A percentile compares a stretch with the other conserved stretches of the same genome.
Conservation (phyloP, 2,329 filamentous ascomycete species). For the Sphaerostilbella broomeana region DNA sequence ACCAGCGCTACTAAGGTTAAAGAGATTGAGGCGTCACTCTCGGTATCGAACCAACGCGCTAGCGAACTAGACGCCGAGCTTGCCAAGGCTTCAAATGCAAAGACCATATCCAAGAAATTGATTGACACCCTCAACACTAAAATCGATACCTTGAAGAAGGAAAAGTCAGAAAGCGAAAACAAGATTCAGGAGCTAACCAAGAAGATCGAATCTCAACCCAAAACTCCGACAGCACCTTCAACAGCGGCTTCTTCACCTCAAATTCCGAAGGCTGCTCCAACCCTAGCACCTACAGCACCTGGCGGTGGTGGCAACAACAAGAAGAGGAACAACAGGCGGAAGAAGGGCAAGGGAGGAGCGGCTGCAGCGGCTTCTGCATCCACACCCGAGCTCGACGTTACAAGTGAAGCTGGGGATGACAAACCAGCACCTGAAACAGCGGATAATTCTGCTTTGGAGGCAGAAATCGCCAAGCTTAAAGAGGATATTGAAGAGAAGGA, state of each 20-base stretch:
- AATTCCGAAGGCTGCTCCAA: slow-evolving; percentile 19
- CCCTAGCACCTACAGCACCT: slow-evolving; percentile 12
- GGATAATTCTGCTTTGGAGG: slow-evolving; percentile 36
- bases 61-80: slow-evolving; percentile 37
- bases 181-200: slow-evolving; percentile 37
- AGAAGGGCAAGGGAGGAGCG: slow-evolving; percentile 66
- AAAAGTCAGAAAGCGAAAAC: slow-evolving; percentile 25
- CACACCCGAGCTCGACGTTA: slow-evolving; percentile 21
- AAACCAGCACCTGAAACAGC: slow-evolving; percentile 17
- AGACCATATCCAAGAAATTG: slow-evolving; percentile 35
- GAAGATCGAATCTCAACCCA: slow-evolving; percentile 31
- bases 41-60: slow-evolving; percentile 28
- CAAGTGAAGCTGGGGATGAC: slow-evolving; percentile 17
- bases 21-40: slow-evolving; percentile 32
- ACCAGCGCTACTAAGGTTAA: slow-evolving; percentile 26
- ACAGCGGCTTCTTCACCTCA: slow-evolving; percentile 20
- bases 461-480: slow-evolving; percentile 45
- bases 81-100: slow-evolving; percentile 33
- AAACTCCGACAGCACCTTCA: slow-evolving; percentile 19
- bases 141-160: slow-evolving; percentile 30
- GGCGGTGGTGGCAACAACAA: slow-evolving; percentile 24
- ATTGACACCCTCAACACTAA: slow-evolving; percentile 33
- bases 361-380: slow-evolving; percentile 24
- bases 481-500: slow-evolving; percentile 59
- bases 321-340: slow-evolving; percentile 81